Evolutionary conservation across 129 eudicot species (phyloP).

Genomic region (Heracleum sosnowskyi): DNA sequence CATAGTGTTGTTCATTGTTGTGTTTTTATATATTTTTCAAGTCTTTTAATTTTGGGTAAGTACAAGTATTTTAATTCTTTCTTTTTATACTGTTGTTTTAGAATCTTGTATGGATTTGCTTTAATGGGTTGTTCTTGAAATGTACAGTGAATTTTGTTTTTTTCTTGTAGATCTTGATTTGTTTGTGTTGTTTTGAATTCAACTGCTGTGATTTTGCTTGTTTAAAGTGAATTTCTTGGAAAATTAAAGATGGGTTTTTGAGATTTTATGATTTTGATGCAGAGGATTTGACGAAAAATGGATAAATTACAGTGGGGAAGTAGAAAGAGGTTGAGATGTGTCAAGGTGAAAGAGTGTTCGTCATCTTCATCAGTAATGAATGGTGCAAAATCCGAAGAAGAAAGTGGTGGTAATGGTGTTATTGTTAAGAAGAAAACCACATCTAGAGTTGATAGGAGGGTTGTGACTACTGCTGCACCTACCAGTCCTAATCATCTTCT

Average conservation of each 20-base stretch:
- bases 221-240: not conserved
- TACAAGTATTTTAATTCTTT: not conserved
- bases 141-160: not conserved
- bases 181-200: conserved; percentile 2
- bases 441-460: conserved; percentile 51
- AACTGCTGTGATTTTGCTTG: not conserved
- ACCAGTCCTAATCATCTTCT: conserved; percentile 9
- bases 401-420: conserved; percentile 21
- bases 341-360: conserved; percentile 50
- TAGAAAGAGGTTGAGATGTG: conserved; percentile 72
- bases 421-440: conserved; percentile 59
- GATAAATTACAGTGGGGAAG: conserved; percentile 90
- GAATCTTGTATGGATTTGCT: not conserved
- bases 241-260: conserved; percentile 5
- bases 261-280: not conserved
- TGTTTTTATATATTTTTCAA: not conserved
- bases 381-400: conserved; percentile 38
- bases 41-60: not conserved
- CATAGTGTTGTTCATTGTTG: not conserved
- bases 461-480: conserved; percentile 17
- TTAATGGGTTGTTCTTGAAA: not conserved
- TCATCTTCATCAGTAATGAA: conserved; percentile 15
- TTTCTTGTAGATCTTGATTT: not conserved
- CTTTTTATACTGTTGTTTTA: not conserved
- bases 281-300: conserved; percentile 23